Percentiles rank a stretch among this genome's conserved stretches.
These are phyloP conservation scores for Trypanosomatidae sp. DNA, from an alignment of 208 protist species.

Conservation along the genomic window DNA sequence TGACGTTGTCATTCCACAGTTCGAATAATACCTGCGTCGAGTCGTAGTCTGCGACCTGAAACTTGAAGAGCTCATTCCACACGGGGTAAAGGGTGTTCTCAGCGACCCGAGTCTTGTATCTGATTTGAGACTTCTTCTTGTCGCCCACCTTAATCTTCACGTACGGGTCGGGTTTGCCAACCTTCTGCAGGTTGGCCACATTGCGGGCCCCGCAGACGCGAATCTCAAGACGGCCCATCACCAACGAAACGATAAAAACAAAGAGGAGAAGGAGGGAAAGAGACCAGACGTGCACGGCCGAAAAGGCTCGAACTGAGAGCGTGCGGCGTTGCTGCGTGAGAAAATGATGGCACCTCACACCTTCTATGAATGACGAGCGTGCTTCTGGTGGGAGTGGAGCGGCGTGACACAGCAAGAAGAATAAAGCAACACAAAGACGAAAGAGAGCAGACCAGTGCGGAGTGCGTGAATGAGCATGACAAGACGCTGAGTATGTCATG, in stretches of 20 bases:
- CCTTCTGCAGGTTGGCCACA: conserved; percentile 51
- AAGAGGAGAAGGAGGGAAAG: background rate
- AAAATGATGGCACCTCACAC: background rate
- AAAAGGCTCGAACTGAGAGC: background rate
- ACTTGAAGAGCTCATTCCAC: conserved; percentile 73
- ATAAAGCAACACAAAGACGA: background rate
- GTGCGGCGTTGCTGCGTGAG: background rate
- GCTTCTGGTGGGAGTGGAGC: background rate
- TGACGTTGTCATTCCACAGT: conserved; percentile 62
- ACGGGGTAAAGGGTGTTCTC: conserved; percentile 55
- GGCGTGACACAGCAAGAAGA: no score
- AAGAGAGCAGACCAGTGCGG: no score
- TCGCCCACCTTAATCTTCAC: conserved; percentile 44
- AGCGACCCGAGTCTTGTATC: conserved; percentile 51
- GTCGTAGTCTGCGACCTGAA: conserved; percentile 59
- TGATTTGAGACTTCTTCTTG: conserved; percentile 30
- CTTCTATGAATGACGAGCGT: no score
- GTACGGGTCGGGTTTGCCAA: conserved; percentile 63
- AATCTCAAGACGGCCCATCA: conserved; percentile 57
- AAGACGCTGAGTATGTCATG: background rate
- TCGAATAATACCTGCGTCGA: conserved; percentile 49
- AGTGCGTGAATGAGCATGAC: background rate
- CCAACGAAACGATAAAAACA: background rate
- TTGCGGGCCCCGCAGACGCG: conserved; percentile 66
- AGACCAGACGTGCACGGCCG: no score